These are phyloP conservation scores for Ceratocystis ficicola DNA, from an alignment of 2,329 filamentous ascomycete species.

Conservation along the genomic window DNA sequence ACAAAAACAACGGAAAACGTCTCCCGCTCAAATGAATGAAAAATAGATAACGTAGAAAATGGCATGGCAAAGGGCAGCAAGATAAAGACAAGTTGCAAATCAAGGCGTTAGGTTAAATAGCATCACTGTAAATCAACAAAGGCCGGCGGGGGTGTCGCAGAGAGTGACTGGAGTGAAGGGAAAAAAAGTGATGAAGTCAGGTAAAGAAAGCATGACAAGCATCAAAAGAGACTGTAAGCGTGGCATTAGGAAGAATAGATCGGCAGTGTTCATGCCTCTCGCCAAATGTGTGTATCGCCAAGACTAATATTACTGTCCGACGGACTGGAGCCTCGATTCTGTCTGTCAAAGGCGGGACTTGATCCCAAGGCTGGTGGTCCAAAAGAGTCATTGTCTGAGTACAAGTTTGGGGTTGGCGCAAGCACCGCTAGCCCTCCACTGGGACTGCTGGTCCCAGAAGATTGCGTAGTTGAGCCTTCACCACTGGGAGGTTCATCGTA, in stretches of 20 bases:
- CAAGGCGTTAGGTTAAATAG: no score
- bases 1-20: no score
- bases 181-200: no score
- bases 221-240: not conserved
- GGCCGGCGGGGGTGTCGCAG: no score
- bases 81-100: no score
- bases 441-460: constrained; percentile 12
- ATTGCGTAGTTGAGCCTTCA: constrained; percentile 1
- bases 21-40: no score
- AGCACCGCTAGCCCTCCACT: not conserved
- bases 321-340: constrained; percentile 28
- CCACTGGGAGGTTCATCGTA: constrained; percentile 30
- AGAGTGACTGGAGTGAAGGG: no score
- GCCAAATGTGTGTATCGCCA: constrained; percentile 41
- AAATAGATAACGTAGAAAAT: no score
- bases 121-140: no score
- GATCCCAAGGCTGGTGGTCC: not conserved
- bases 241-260: not conserved
- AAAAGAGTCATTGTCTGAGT: constrained; percentile 2
- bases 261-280: constrained; percentile 26
- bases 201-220: not conserved
- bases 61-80: no score
- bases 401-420: not conserved
- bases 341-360: not conserved
- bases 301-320: constrained; percentile 36